Evolutionary conservation across 2,329 filamentous ascomycete species (phyloP).

Genomic region (Penicillium aurantiogriseum): DNA sequence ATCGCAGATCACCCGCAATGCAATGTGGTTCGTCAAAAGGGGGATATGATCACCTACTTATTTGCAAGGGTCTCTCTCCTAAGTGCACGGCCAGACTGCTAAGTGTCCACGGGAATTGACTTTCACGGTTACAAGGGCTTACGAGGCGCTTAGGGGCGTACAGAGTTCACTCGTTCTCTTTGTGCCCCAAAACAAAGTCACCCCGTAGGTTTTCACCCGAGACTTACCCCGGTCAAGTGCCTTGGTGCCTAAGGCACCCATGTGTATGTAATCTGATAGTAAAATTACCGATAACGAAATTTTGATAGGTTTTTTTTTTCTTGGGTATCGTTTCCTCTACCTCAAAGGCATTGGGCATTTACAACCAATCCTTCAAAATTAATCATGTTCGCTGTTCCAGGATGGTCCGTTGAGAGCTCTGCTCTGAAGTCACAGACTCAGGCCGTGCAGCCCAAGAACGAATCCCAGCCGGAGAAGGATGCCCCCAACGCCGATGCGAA

Average conservation of each 20-base stretch:
- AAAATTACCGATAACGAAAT: conserved; percentile 15
- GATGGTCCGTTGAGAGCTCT: conserved; percentile 79
- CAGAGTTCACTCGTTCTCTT: neutral
- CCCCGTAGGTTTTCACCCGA: neutral
- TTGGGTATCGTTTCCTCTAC: neutral
- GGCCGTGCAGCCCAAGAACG: conserved; percentile 62
- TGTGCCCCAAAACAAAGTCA: neutral
- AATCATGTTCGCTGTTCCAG: conserved; percentile 82
- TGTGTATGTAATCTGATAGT: conserved; percentile 5
- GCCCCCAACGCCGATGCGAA: conserved; percentile 32
- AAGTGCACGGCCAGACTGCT: neutral
- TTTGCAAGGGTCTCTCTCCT: neutral
- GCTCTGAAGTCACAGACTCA: conserved; percentile 68
- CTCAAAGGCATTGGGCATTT: neutral
- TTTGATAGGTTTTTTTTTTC: conserved; percentile 3
- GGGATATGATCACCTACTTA: neutral
- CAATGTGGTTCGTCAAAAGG: neutral
- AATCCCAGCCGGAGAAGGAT: conserved; percentile 40
- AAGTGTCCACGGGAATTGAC: neutral
- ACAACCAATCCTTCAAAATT: neutral
- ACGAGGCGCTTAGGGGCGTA: neutral
- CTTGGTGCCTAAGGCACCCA: neutral
- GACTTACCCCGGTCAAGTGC: neutral
- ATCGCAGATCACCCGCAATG: conserved; percentile 9
- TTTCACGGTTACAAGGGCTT: neutral